phyloP scores from a whole-genome alignment of 192 early-diverging fungal genomes.

The Rhizophagus sp. region DNA sequence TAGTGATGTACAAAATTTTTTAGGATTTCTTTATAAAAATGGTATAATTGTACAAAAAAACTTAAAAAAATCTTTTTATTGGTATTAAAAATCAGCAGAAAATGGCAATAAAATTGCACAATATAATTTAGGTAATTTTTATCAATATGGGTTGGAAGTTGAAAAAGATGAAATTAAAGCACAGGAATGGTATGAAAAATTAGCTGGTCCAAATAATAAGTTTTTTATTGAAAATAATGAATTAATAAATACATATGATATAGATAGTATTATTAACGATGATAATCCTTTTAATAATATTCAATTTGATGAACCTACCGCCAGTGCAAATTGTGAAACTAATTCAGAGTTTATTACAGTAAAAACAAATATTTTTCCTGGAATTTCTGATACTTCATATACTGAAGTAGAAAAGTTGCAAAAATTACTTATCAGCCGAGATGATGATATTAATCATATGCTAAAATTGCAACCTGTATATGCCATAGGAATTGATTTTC shows the following conservation, averaged over 20 bases:
- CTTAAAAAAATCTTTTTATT: not conserved
- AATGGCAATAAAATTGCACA: not conserved
- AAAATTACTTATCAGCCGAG: not conserved
- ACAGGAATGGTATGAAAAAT: too few species aligned
- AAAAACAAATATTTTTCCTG: not conserved
- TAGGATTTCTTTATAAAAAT: not conserved
- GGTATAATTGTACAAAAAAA: not conserved
- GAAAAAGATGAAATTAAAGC: too few species aligned
- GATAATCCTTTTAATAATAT: not conserved
- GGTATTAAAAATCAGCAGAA: not conserved
- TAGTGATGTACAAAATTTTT: not conserved
- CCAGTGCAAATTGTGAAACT: not conserved
- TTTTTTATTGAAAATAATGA: too few species aligned
- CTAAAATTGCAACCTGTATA: not conserved
- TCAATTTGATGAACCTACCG: not conserved
- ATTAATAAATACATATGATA: too few species aligned
- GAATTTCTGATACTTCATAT: slow-evolving; percentile 1
- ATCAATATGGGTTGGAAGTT: too few species aligned
- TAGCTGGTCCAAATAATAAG: too few species aligned
- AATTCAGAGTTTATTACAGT: not conserved
- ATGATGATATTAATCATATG: not conserved
- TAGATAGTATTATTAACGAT: not conserved
- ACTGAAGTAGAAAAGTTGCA: not conserved
- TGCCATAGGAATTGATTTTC: not conserved
- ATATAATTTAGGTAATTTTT: too few species aligned